Conservation (phyloP, 2,329 filamentous ascomycete genomes). For the Ophiocordyceps unilateralis region DNA sequence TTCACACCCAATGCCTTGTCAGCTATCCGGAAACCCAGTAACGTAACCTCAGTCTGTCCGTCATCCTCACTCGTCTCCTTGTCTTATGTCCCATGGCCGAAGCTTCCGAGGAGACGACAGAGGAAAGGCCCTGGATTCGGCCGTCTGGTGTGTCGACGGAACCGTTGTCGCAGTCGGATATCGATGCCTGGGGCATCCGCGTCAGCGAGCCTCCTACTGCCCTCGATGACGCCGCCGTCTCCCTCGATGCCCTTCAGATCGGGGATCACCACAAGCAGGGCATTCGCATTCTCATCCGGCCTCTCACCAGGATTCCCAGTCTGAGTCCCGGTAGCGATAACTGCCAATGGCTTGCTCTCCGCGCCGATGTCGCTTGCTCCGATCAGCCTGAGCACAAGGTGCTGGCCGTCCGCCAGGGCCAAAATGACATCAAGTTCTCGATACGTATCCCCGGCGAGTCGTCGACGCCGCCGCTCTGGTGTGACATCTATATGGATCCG, state of each 20-base stretch:
- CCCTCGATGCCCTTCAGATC: slow-evolving; percentile 33
- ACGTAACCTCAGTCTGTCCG: no score
- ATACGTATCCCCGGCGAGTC: slow-evolving; percentile 34
- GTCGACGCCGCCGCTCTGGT: slow-evolving; percentile 34
- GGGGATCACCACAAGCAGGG: slow-evolving; percentile 36
- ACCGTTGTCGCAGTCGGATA: slow-evolving; percentile 38
- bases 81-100: slow-evolving; percentile 24
- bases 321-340: slow-evolving; percentile 38
- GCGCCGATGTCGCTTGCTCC: slow-evolving; percentile 32
- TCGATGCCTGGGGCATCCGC: slow-evolving; percentile 28
- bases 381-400: slow-evolving; percentile 38
- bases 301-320: slow-evolving; percentile 31
- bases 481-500: slow-evolving; percentile 42
- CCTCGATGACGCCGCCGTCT: slow-evolving; percentile 24
- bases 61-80: no score
- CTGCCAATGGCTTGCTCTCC: slow-evolving; percentile 38
- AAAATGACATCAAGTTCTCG: slow-evolving; percentile 43
- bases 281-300: slow-evolving; percentile 39
- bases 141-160: no score
- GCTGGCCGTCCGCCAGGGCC: slow-evolving; percentile 38
- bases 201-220: slow-evolving; percentile 24
- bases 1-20: no score
- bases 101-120: slow-evolving; percentile 20
- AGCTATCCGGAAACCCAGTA: no score
- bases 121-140: no score